Percentiles rank a stretch among this genome's conserved stretches.
Evolutionary conservation across 768 basidiomycete genomes (phyloP).

Genomic region (Suillus clintonianus): DNA sequence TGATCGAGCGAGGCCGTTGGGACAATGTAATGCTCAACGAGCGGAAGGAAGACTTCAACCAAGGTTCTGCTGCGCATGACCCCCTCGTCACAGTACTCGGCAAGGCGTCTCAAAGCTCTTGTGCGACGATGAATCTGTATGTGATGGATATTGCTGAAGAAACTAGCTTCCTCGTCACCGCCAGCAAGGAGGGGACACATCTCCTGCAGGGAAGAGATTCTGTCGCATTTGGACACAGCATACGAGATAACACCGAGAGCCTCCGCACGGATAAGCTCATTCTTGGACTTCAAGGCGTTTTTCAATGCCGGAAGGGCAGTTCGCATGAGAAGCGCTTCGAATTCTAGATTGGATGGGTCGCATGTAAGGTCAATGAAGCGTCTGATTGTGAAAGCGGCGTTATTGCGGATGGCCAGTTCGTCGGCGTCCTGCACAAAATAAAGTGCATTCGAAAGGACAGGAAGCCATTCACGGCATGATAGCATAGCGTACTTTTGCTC

Average conservation of each 20-base stretch:
- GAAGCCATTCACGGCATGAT: constrained; percentile 69
- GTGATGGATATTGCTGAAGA: constrained; percentile 96
- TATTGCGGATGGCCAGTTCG: constrained; percentile 84
- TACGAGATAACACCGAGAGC: constrained; percentile 76
- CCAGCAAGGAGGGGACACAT: constrained; percentile 79
- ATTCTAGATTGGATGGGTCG: constrained; percentile 39
- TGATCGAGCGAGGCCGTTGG: constrained; percentile 70
- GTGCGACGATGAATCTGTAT: constrained; percentile 90
- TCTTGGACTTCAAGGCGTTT: constrained; percentile 74
- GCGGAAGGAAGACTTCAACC: constrained; percentile 82
- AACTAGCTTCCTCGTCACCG: constrained; percentile 93
- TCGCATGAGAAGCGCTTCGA: constrained; percentile 58
- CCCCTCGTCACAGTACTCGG: constrained; percentile 70
- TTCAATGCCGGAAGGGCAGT: constrained; percentile 78
- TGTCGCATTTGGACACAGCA: constrained; percentile 65
- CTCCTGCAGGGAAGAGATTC: constrained; percentile 66
- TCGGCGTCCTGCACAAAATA: constrained; percentile 87
- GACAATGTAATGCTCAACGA: constrained; percentile 79
- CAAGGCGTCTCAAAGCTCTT: constrained; percentile 82
- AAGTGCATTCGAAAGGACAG: constrained; percentile 80
- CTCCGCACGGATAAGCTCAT: constrained; percentile 87
- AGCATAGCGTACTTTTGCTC: constrained; percentile 58
- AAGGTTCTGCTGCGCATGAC: constrained; percentile 69
- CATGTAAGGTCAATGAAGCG: constrained; percentile 56
- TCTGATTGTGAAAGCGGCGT: constrained; percentile 73